Evolutionary conservation across 495 filamentous ascomycete genomes (phyloP), one percentile per base, ranked within the genome.

Genomic region (Aspergillus campestris): DNA sequence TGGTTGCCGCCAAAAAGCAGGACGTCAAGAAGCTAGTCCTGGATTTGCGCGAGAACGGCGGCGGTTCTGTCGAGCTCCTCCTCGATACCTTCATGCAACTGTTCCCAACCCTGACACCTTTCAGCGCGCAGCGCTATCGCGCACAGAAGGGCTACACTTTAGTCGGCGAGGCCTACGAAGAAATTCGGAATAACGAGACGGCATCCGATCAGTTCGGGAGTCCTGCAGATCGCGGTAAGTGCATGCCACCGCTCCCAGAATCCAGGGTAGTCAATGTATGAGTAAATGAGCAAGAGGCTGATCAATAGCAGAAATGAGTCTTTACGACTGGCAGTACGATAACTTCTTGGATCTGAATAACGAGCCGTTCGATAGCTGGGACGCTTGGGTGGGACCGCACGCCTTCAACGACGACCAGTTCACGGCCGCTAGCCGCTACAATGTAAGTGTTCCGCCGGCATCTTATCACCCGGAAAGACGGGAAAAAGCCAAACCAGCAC

Each of bases 21-120:
- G 62, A 62, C 14, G 59, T 66, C 31, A 60, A 65, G 27, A 71
- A 70, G 40, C 48, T 78, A 9, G 61, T 79, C 33, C 70, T 79
- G 32, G 74, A 79, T 55, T 52, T 79, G 0, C 69, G 74, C 36
- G 57, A 66, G 36, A 79, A 79, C 46, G 38, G 28, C 14, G 74
- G 74, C 9, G 74, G 74, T 3, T 44, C 54, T 18, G 50, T 59
- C 4, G 46, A 64, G 3, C 57, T 72, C 18, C 71, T 69, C 31
- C 56, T 61, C 18, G 72, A 75, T 47, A 58, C 64, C 6, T 79
- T 78, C 58, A 70, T 66, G 52, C 70, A 66, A 35, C 74, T 79
- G 56, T 79, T 79, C 55, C 73, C 74, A 8, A 56, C 56, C 8
- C 60, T 65, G 11, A 53, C 61, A 18, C 63, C 71, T 12, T 76